Evolutionary conservation across 2,329 filamentous ascomycete genomes (phyloP), one percentile per base, ranked within the genome.

Genomic region (Alternaria metachromatica): DNA sequence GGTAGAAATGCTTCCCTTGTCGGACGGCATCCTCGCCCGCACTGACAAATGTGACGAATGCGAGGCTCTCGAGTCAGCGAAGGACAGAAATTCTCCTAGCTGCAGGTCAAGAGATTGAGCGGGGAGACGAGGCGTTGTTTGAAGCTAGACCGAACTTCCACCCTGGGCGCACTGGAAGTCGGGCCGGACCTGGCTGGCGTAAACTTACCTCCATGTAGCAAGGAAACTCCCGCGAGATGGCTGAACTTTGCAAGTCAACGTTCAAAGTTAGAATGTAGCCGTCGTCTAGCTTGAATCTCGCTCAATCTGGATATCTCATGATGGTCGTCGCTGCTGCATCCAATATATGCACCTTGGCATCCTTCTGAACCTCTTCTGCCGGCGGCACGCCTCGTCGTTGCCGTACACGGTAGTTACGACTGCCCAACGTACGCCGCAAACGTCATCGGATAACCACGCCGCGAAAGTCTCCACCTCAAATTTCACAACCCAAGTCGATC

Each of bases 61-160:
- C 26, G 25, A 37, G 33, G 33, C 25, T 15, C 18, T 33, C 33
- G 58, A 61, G 60, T 53, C 55, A 58, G 41, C 2, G 13, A 11
- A 41, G 30, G 15, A 25, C 49, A 53, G 28, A 41, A 53, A 53
- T 37, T 53, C 49, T 53, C 49, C 49, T 53, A 53, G 49, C 49
- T 37, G 49, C 49, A 37, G 28, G 33, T 13, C 8, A 41, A 53
- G 28, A 53, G 20, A 53, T 53, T 37, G 30, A 53, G 49, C 30
- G 28, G 49, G 49, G 49, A 43, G 30, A 49, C 43, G 53, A 18
- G 20, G 48, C 21, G n/a, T 30, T 21, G 48, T 53, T 62, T 37
- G 21, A 12, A 25, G 55, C 26, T 50, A 56, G 60, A 62, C 55
- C 26, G 37, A 20, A 43, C 37, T 26, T 54, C 12, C 48, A 58